Evolutionary conservation across 441 rosid genomes (phyloP).

Genomic region (Populus trichocarpa): DNA sequence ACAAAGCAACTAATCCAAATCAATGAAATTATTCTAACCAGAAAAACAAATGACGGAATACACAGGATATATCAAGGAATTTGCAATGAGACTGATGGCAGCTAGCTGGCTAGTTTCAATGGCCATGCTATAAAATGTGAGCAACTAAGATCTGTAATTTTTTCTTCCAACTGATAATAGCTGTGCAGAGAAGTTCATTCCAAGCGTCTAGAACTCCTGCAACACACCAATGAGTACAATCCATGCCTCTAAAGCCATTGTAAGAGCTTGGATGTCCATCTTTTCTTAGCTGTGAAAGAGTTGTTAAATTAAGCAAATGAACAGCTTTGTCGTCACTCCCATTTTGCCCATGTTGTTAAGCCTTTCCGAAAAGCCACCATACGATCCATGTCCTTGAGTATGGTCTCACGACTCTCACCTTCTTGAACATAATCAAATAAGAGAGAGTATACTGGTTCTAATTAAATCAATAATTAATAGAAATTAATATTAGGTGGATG

Average conservation of each 20-base stretch:
- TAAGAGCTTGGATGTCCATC: slow-evolving; percentile 70
- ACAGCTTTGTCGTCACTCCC: slow-evolving; percentile 58
- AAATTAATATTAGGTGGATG: too few species aligned
- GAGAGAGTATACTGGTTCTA: too few species aligned
- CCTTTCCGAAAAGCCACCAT: slow-evolving; percentile 67
- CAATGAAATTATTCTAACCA: too few species aligned
- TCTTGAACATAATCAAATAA: slow-evolving; percentile 63
- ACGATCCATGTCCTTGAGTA: slow-evolving; percentile 68
- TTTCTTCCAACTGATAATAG: slow-evolving; percentile 20
- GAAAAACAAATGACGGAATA: too few species aligned
- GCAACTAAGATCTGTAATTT: not conserved
- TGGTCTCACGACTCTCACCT: slow-evolving; percentile 34
- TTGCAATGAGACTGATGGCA: too few species aligned
- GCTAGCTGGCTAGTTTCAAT: not conserved
- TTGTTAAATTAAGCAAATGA: slow-evolving; percentile 62
- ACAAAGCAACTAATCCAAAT: too few species aligned
- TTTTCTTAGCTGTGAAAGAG: slow-evolving; percentile 69
- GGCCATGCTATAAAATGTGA: not conserved
- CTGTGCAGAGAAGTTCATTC: slow-evolving; percentile 13
- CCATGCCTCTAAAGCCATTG: not conserved
- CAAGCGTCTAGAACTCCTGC: not conserved
- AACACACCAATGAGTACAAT: not conserved
- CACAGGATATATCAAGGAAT: too few species aligned
- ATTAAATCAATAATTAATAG: too few species aligned
- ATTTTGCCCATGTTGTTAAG: slow-evolving; percentile 70